Evolutionary conservation across 1,139 yeast genomes (phyloP), one percentile per base, ranked within the genome.

Genomic region (Blastobotrys illinoisensis): DNA sequence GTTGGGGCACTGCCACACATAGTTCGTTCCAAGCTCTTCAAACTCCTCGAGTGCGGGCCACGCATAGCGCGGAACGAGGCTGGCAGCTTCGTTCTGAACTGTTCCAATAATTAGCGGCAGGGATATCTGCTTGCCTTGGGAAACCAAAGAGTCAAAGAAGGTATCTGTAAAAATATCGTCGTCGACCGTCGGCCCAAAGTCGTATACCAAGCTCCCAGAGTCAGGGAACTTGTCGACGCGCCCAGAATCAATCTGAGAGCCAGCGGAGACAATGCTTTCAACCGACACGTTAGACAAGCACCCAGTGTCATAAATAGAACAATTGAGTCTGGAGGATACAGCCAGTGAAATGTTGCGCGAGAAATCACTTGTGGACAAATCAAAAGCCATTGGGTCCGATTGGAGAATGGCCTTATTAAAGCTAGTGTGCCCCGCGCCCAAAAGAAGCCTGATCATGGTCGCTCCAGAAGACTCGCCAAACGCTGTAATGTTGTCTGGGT

Each of bases 381-480:
- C 65, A 52, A 54, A 67, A 18, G 58, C 59, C 50, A 61, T 63
- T 1, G 72, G 70, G 54, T 68, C 72, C 2, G 71, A 67, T 54
- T 67, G 70, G 32, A 69, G 54, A 40, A 69, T 68, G 1, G 66
- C 71, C 23, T 62, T 53, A 14, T 56, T 47, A 51, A 66, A 66
- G 2, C 69, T 67, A 7, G 45, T 44, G 2, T 68, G 59, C 3
- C 55, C 14, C 0, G 64, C 50, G 26, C 65, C 52, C 32, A 66
- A 60, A 47, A 66, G 49, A 46, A 68, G 55, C 20, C 69, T 57
- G 26, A 67, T 60, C 58, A 66, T 47, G 0, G 70, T 64, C 0
- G 71, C 75, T 9, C 76, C 76, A 16, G 76, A 72, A 53, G 71
- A 64, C 59, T 73, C 70, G 9, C 76, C 76, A 56, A 67, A 68